These are phyloP conservation scores for Decorospora gaudefroyi DNA, from an alignment of 2,329 filamentous ascomycete genomes.

Conservation along the genomic window DNA sequence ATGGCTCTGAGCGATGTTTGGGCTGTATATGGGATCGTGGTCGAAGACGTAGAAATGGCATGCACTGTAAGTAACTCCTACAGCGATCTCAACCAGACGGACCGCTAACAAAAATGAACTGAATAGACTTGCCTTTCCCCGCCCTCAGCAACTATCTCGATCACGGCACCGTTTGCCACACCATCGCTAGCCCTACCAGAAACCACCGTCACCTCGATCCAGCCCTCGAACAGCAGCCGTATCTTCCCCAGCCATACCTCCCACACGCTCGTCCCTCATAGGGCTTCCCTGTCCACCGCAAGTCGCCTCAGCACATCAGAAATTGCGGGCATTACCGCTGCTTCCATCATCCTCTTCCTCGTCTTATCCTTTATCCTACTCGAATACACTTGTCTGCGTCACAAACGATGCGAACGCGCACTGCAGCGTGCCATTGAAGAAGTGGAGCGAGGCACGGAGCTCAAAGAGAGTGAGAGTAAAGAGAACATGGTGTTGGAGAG, in stretches of 20 bases:
- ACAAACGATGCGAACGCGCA: conserved; percentile 21
- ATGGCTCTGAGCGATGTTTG: conserved; percentile 19
- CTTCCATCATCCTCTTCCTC: conserved; percentile 11
- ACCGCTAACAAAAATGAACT: too few species aligned
- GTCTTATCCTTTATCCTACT: conserved; percentile 14
- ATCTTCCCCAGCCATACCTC: too few species aligned
- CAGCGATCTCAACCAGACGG: too few species aligned
- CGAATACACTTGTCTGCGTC: conserved; percentile 24
- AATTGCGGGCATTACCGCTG: conserved; percentile 14
- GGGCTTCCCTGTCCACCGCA: too few species aligned
- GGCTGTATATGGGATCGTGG: conserved; percentile 24
- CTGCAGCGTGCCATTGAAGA: conserved; percentile 27
- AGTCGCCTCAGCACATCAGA: conserved; percentile 8
- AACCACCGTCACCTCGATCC: background rate
- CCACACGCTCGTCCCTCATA: too few species aligned
- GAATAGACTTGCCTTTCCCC: too few species aligned
- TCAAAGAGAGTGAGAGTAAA: conserved; percentile 16
- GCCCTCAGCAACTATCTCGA: too few species aligned
- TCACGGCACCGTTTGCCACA: conserved; percentile 8
- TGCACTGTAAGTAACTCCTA: too few species aligned
- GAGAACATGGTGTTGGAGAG: conserved; percentile 36
- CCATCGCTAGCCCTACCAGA: background rate
- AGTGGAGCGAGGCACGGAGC: conserved; percentile 20
- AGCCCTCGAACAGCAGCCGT: too few species aligned
- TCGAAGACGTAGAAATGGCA: conserved; percentile 1